Evolutionary conservation across 2,329 filamentous ascomycete genomes (phyloP).

Genomic region (Lasiodiplodia theobromae): DNA sequence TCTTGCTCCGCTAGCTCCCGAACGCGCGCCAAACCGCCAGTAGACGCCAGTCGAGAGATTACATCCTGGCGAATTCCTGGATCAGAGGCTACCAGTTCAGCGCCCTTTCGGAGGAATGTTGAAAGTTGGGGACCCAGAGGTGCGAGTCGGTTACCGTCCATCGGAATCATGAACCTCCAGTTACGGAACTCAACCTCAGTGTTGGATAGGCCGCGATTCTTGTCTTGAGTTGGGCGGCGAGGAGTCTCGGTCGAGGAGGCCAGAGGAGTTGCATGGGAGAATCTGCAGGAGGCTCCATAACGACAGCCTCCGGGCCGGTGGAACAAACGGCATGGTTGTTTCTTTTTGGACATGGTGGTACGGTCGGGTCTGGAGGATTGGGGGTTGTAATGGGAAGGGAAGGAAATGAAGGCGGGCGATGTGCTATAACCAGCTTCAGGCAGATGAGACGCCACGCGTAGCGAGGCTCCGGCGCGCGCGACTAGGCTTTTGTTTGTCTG

Average conservation of each 20-base stretch:
- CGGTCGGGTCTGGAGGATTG: no score
- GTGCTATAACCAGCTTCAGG: background rate
- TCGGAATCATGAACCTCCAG: constrained; percentile 18
- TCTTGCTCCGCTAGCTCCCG: constrained; percentile 31
- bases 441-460: background rate
- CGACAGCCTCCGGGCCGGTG: background rate
- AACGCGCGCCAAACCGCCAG: constrained; percentile 33
- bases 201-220: background rate
- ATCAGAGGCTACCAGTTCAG: constrained; percentile 8
- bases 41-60: constrained; percentile 34
- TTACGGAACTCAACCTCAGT: constrained; percentile 16
- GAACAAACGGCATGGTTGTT: constrained; percentile 10
- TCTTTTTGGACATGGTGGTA: background rate
- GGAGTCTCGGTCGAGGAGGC: background rate
- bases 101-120: constrained; percentile 10
- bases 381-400: background rate
- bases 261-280: constrained; percentile 2
- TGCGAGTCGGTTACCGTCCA: background rate
- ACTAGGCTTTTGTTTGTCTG: no score
- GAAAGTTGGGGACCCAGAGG: constrained; percentile 7
- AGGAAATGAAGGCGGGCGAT: background rate
- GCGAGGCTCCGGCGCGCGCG: background rate
- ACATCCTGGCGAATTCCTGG: constrained; percentile 32
- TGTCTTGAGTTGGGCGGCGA: background rate
- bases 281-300: background rate